Conservation (phyloP, 2,329 filamentous ascomycete species). For the Phialocephala subalpina region DNA sequence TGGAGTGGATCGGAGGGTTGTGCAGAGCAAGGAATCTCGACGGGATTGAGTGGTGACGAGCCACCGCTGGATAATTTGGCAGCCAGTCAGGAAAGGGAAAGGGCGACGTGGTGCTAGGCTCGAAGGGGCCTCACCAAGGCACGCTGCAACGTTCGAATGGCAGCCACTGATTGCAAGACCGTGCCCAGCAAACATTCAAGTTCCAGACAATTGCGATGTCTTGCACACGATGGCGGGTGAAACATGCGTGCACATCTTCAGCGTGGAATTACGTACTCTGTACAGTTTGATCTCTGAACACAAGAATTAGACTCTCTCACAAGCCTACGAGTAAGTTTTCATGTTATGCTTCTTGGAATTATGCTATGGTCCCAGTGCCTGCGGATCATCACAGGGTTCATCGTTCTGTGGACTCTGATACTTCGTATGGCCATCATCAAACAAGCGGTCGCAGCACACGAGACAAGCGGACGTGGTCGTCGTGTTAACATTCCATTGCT, state of each 20-base stretch:
- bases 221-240: constrained; percentile 1
- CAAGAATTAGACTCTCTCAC: too few relatives aligned
- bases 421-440: background rate
- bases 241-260: constrained; percentile 13
- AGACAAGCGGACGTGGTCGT: constrained; percentile 4
- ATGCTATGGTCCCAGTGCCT: constrained; percentile 3
- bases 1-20: constrained; percentile 9
- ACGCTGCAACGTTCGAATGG: constrained; percentile 10
- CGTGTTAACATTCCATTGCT: constrained; percentile 3
- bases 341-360: background rate
- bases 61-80: background rate
- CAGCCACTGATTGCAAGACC: constrained; percentile 7
- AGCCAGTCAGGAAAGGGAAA: background rate
- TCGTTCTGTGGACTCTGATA: background rate
- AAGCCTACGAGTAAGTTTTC: background rate
- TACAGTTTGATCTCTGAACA: too few relatives aligned
- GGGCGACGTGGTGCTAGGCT: background rate
- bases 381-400: constrained; percentile 10
- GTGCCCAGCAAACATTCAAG: too few relatives aligned
- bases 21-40: background rate
- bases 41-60: constrained; percentile 9
- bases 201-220: too few relatives aligned
- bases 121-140: constrained; percentile 3
- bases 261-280: too few relatives aligned
- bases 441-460: constrained; percentile 4